phyloP scores from a whole-genome alignment of 2,329 filamentous ascomycete genomes.

The Monosporascus sp. region DNA sequence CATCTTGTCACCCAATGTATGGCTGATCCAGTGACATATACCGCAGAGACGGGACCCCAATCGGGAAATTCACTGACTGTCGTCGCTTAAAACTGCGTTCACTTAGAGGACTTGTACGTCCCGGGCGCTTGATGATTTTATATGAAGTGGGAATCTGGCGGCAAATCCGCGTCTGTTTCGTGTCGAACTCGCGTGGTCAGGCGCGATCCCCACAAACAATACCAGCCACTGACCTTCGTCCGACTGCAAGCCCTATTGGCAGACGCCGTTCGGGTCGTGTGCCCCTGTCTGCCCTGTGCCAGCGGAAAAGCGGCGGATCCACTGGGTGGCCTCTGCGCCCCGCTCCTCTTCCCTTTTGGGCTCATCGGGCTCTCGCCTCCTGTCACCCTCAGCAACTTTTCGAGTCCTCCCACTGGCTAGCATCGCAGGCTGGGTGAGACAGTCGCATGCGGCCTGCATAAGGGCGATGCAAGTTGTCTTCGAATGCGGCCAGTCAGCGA shows the following conservation, averaged over 20 bases:
- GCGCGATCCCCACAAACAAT: constrained; percentile 13
- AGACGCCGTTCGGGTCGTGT: not conserved
- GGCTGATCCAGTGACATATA: not conserved
- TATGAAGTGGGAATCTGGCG: constrained; percentile 16
- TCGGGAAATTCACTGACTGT: constrained; percentile 2
- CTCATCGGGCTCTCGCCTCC: constrained; percentile 13
- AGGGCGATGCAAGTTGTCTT: constrained; percentile 18
- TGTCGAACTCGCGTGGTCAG: constrained; percentile 22
- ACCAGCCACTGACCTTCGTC: constrained; percentile 19
- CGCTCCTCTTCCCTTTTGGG: constrained; percentile 8
- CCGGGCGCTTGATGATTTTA: constrained; percentile 21
- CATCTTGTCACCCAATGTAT: not conserved
- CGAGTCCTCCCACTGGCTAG: constrained; percentile 23
- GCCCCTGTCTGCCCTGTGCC: not conserved
- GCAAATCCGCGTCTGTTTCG: constrained; percentile 25
- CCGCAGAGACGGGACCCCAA: not conserved
- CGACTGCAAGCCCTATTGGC: constrained; percentile 20
- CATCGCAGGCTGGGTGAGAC: constrained; percentile 21
- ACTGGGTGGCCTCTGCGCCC: constrained; percentile 12
- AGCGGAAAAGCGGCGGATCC: constrained; percentile 1
- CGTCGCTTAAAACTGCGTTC: constrained; percentile 2
- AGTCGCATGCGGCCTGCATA: constrained; percentile 20
- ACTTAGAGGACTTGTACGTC: constrained; percentile 3
- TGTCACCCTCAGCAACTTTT: constrained; percentile 20
- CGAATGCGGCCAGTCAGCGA: constrained; percentile 24